Conservation (phyloP, 306 rosid genomes). For the Dryas octopetala region DNA sequence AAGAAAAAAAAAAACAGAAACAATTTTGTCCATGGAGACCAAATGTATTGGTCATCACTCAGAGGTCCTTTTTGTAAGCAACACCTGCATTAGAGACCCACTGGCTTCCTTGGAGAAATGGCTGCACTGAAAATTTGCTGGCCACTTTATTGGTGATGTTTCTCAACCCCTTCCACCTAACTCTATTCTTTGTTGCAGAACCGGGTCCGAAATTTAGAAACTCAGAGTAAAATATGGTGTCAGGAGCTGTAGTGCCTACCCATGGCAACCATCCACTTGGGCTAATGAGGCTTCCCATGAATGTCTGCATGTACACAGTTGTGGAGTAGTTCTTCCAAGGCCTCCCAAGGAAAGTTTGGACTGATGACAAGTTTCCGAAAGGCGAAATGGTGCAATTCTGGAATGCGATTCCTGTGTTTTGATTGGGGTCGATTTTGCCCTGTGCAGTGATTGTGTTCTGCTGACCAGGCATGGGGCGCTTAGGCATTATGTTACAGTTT, state of each 20-base stretch:
- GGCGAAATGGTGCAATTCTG: conserved; percentile 56
- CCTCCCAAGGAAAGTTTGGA: conserved; percentile 70
- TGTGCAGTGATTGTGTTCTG: conserved; percentile 79
- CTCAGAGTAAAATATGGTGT: conserved; percentile 70
- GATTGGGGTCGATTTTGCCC: conserved; percentile 71
- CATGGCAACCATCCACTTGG: conserved; percentile 90
- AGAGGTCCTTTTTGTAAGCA: conserved; percentile 37
- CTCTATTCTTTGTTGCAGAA: conserved; percentile 56
- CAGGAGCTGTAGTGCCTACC: conserved; percentile 69
- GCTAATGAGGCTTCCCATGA: conserved; percentile 40
- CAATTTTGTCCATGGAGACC: background rate
- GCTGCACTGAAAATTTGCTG: conserved; percentile 40
- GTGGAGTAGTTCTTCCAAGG: conserved; percentile 91
- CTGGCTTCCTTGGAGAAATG: conserved; percentile 48
- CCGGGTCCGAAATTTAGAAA: conserved; percentile 63
- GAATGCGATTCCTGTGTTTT: conserved; percentile 67
- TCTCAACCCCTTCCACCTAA: conserved; percentile 73
- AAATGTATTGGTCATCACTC: conserved; percentile 15
- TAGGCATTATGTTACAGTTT: conserved; percentile 55
- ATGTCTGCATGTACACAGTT: conserved; percentile 49
- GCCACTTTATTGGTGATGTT: conserved; percentile 40
- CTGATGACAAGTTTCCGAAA: conserved; percentile 45
- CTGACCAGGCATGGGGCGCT: conserved; percentile 52
- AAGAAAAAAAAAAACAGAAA: background rate
- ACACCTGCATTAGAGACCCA: conserved; percentile 54